Evolutionary conservation across 495 filamentous ascomycete genomes (phyloP).

Genomic region (Sporormia fimetaria): DNA sequence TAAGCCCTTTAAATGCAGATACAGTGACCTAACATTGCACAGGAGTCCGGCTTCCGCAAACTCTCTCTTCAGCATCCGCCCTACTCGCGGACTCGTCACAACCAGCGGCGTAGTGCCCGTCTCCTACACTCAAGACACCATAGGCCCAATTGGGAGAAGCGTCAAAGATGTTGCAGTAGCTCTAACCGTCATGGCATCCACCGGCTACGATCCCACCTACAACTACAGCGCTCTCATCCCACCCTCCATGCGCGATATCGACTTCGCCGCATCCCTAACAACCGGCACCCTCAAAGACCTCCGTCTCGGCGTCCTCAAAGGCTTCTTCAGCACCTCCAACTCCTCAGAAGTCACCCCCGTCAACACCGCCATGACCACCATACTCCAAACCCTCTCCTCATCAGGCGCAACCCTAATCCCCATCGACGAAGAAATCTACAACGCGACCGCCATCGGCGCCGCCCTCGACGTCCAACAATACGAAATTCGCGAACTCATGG

Average conservation of each 20-base stretch:
- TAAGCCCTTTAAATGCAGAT: too few species aligned
- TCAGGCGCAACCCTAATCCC: slow-evolving; percentile 37
- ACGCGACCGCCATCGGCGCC: slow-evolving; percentile 35
- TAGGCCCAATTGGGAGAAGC: slow-evolving; percentile 48
- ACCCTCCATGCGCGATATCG: slow-evolving; percentile 28
- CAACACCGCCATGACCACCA: slow-evolving; percentile 36
- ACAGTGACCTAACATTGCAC: too few species aligned
- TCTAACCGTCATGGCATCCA: slow-evolving; percentile 46
- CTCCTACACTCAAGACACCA: slow-evolving; percentile 48
- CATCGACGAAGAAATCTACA: slow-evolving; percentile 42
- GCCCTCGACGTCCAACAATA: slow-evolving; percentile 46
- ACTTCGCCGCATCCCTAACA: slow-evolving; percentile 35
- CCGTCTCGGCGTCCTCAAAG: slow-evolving; percentile 39
- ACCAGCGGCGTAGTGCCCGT: slow-evolving; percentile 47
- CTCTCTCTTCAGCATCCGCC: slow-evolving; percentile 48
- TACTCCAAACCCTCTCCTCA: slow-evolving; percentile 28
- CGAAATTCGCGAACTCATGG: slow-evolving; percentile 44
- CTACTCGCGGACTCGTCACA: slow-evolving; percentile 46
- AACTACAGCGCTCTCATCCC: slow-evolving; percentile 37
- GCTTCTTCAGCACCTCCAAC: slow-evolving; percentile 38
- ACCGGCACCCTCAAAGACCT: slow-evolving; percentile 33
- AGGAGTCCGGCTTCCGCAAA: slow-evolving; percentile 53
- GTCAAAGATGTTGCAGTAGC: slow-evolving; percentile 44
- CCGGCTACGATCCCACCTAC: slow-evolving; percentile 37
- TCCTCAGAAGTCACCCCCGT: slow-evolving; percentile 43